phyloP scores from a whole-genome alignment of 331 rosid species.

The Quercus tomentella region DNA sequence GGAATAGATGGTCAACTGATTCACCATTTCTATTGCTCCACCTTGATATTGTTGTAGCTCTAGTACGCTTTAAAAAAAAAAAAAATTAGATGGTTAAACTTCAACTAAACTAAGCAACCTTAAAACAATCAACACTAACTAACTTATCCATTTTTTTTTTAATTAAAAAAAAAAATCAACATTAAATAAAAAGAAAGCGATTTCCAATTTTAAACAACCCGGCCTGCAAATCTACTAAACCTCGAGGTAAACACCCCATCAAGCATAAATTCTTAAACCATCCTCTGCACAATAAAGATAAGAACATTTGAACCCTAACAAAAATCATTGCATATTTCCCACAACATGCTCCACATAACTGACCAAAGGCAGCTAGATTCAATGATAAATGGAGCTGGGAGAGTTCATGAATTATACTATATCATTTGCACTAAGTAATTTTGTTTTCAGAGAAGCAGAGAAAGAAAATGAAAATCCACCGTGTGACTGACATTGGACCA shows the following conservation, averaged over 20 bases:
- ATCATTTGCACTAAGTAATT: neutral
- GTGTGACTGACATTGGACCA: neutral
- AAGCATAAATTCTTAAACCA: neutral
- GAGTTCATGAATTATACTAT: neutral
- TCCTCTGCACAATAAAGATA: neutral
- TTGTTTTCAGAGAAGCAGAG: neutral
- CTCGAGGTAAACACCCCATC: neutral
- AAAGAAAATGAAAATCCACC: neutral
- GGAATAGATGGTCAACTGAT: no score
- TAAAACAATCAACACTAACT: neutral
- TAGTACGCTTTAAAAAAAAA: no score
- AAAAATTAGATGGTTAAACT: neutral
- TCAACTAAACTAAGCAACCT: neutral
- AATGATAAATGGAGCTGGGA: no score
- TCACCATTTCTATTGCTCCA: neutral
- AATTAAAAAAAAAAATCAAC: no score
- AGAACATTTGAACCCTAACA: no score
- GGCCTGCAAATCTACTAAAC: neutral
- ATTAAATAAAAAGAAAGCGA: no score
- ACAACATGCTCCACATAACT: neutral
- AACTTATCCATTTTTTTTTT: no score
- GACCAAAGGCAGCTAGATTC: neutral
- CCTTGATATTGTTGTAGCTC: neutral
- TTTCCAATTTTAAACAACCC: no score
- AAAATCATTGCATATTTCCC: neutral